These are phyloP conservation scores for Bacidia gigantensis DNA, from an alignment of 495 filamentous ascomycete genomes.

Conservation along the genomic window DNA sequence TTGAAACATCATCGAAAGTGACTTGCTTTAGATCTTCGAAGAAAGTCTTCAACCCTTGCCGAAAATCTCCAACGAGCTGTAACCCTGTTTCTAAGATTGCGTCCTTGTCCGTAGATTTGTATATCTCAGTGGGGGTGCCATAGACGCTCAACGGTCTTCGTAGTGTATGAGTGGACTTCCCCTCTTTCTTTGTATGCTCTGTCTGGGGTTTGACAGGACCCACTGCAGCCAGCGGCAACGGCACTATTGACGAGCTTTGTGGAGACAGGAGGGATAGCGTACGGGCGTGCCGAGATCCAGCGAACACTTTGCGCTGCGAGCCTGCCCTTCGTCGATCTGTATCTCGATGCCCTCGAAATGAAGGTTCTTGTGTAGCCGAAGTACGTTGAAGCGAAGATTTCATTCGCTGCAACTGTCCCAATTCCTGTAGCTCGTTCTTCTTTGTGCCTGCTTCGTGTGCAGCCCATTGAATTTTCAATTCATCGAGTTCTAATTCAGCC, in stretches of 20 bases:
- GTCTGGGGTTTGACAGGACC: too few relatives aligned
- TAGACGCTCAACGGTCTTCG: neutral
- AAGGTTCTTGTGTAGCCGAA: conserved; percentile 18
- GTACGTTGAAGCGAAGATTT: conserved; percentile 24
- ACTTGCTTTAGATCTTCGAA: conserved; percentile 90
- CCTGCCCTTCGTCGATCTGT: conserved; percentile 37
- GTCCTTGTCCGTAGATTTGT: conserved; percentile 26
- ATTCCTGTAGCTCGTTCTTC: conserved; percentile 44
- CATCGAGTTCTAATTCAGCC: conserved; percentile 63
- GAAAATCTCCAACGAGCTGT: conserved; percentile 82
- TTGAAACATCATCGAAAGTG: conserved; percentile 70
- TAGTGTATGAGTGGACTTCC: neutral
- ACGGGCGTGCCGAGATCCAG: conserved; percentile 61
- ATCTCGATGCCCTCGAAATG: conserved; percentile 31
- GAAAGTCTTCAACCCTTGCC: conserved; percentile 89
- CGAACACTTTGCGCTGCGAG: conserved; percentile 45
- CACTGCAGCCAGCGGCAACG: too few relatives aligned
- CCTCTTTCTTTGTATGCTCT: neutral
- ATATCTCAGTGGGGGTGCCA: neutral
- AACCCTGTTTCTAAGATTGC: conserved; percentile 53
- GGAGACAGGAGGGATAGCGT: conserved; percentile 70
- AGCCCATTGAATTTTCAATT: conserved; percentile 73
- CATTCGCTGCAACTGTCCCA: conserved; percentile 45
- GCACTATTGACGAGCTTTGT: neutral
- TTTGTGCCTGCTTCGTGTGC: conserved; percentile 67